Base-by-base conservation (phyloP, 345 rosid species). In the Durio zibethinus region DNA sequence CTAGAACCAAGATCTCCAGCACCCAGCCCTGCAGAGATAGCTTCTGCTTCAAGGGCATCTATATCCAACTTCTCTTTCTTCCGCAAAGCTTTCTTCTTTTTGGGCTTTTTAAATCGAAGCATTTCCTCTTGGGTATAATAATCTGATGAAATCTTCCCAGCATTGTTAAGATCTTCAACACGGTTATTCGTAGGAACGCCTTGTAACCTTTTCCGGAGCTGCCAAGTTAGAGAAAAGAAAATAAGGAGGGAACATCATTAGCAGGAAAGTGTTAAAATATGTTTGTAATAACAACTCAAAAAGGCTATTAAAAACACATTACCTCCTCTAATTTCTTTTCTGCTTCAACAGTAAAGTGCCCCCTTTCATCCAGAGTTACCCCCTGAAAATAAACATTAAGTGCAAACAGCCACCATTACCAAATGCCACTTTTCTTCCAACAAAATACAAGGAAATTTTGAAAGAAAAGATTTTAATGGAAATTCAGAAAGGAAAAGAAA, bases 261-360 rank as follows among this genome's bases (percentile, higher is more conserved):
- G 23, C 25, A 60, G 59, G 75, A 68, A 52, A 47, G 59, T 18
- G 14, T 61, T 80, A 61, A 66, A 14, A 20, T 43, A 75, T 76
- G 75, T 72, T n/a, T 53, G 29, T 52, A 50, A 25, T 29, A 74
- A 50, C 29, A 78, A 60, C 16, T 21, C 52, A 72, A 62, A 67
- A 62, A 35, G 35, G n/a, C 33, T 16, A 25, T 16, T 9, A 74
- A 21, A 70, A 82, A 60, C 21, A 56, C 75, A 42, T 66, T 82
- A 93, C 98, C 98, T 93, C 97, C 72, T 90, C 98, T 47, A 95
- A 84, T 87, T 90, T 95, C 86, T 90, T 92, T 88, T 95, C 98
- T 50, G 99, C 99, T 87, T 90, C 99, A 77, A 89, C 94, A 10
- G 90, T 87, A 78, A 95, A 90, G 74, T 82, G 91, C 16, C 98